A percentile compares a stretch with the other conserved stretches of the same genome.
Evolutionary conservation across 2,329 filamentous ascomycete species (phyloP).

Genomic region (Knufia fluminis): DNA sequence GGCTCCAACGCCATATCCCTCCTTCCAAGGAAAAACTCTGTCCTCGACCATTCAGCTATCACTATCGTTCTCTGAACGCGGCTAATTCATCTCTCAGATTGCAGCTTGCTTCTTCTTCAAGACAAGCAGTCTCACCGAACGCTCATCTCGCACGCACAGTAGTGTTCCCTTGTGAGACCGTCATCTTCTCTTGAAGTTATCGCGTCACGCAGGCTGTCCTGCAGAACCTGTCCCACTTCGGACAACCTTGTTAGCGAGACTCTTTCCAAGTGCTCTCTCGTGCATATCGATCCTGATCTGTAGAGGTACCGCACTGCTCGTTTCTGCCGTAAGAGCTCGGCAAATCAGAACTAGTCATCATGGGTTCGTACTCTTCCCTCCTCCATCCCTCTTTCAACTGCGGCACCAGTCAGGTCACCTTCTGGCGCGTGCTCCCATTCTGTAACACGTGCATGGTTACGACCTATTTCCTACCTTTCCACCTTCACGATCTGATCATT

Average conservation of each 20-base stretch:
- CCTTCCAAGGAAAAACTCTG: not conserved
- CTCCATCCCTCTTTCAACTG: conserved; percentile 15
- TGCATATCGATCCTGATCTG: conserved; percentile 25
- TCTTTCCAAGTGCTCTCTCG: conserved; percentile 21
- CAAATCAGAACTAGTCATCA: conserved; percentile 19
- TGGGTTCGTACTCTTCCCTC: conserved; percentile 24
- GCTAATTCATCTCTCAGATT: conserved; percentile 9
- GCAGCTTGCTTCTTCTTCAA: not conserved
- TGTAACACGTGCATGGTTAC: conserved; percentile 10
- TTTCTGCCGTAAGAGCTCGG: conserved; percentile 10
- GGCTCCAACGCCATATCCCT: not conserved
- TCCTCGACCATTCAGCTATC: conserved; percentile 6
- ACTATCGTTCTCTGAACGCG: not conserved
- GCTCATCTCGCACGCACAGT: not conserved
- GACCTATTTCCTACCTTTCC: conserved; percentile 11
- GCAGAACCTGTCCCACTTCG: conserved; percentile 20
- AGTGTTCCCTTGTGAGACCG: conserved; percentile 6
- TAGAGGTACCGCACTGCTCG: conserved; percentile 22
- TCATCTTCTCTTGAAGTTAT: not conserved
- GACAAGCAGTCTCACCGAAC: not conserved
- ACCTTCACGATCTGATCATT: conserved; percentile 15
- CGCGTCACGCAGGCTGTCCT: conserved; percentile 10
- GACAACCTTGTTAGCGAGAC: conserved; percentile 25
- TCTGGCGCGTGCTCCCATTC: conserved; percentile 15
- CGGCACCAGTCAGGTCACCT: conserved; percentile 21